Evolutionary conservation across 805 yeast species (phyloP).

Genomic region (Zygoascus bituminiphila): DNA sequence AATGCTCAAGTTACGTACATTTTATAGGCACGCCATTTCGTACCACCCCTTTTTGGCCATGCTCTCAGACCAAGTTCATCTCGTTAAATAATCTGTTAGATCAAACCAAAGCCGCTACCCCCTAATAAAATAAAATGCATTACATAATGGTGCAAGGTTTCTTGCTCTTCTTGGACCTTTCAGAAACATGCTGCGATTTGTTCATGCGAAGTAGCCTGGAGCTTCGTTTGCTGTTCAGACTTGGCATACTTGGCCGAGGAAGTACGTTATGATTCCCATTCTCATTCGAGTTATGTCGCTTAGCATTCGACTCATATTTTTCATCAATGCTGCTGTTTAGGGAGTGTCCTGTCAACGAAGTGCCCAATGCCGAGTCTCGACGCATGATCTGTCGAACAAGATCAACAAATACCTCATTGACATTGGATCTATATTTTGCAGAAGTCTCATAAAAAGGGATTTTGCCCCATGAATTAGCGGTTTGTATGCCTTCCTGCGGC

Average conservation of each 20-base stretch:
- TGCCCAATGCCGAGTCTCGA: constrained; percentile 39
- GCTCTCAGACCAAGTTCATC: not conserved
- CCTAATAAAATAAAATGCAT: not conserved
- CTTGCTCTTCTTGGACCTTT: not conserved
- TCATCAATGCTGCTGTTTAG: constrained; percentile 6
- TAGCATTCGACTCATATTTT: not conserved
- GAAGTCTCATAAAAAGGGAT: constrained; percentile 90
- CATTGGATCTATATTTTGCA: constrained; percentile 84
- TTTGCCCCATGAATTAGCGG: constrained; percentile 78
- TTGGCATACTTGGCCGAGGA: not conserved
- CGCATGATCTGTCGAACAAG: constrained; percentile 84
- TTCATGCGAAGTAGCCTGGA: not conserved
- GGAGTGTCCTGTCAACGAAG: constrained; percentile 4
- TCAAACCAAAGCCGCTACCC: not conserved
- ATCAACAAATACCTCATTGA: constrained; percentile 83
- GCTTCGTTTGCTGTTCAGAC: not conserved
- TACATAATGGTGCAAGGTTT: not conserved
- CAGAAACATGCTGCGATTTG: not conserved
- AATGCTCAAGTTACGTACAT: no score
- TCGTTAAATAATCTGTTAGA: not conserved
- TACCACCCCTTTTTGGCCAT: no score
- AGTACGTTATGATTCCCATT: not conserved
- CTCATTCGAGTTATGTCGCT: not conserved
- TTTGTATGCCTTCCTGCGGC: constrained; percentile 74
- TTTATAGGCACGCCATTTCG: no score